phyloP scores from a whole-genome alignment of 192 early-diverging fungal genomes.

The Phycomyces nitens region DNA sequence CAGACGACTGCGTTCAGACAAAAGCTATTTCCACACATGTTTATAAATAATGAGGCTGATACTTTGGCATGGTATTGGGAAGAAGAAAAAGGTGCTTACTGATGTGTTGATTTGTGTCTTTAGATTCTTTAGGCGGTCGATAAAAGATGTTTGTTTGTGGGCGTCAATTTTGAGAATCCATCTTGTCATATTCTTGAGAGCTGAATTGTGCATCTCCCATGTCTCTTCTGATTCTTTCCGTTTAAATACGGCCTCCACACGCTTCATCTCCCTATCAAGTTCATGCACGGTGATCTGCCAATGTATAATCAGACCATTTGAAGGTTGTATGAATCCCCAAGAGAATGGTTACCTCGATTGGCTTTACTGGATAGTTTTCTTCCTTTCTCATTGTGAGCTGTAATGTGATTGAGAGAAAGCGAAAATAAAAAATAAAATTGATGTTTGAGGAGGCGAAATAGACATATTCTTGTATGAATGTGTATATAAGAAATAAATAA shows the following conservation, averaged over 20 bases:
- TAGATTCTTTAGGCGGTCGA: slow-evolving; percentile 41
- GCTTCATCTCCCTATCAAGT: slow-evolving; percentile 40
- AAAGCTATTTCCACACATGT: slow-evolving; percentile 45
- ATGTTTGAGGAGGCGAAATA: no score
- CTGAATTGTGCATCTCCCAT: slow-evolving; percentile 62
- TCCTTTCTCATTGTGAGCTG: no score
- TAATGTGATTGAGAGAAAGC: no score
- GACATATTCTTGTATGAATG: no score
- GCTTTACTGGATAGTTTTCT: no score
- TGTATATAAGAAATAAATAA: no score
- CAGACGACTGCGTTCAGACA: slow-evolving; percentile 72
- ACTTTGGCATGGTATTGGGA: slow-evolving; percentile 62
- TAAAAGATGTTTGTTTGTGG: slow-evolving; percentile 1
- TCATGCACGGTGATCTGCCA: slow-evolving; percentile 7
- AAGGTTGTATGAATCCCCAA: no score
- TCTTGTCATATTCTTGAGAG: slow-evolving; percentile 44
- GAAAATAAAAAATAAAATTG: no score
- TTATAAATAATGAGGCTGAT: slow-evolving; percentile 60
- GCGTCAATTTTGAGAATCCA: slow-evolving; percentile 40
- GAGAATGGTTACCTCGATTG: no score
- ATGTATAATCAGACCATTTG: no score
- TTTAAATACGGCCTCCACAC: slow-evolving; percentile 32
- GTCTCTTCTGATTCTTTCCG: slow-evolving; percentile 69
- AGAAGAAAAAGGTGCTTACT: slow-evolving; percentile 36
- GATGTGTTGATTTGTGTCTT: slow-evolving; percentile 45